These are phyloP conservation scores for Cladobotryum mycophilum DNA, from an alignment of 2,329 filamentous ascomycete species.

Conservation along the genomic window DNA sequence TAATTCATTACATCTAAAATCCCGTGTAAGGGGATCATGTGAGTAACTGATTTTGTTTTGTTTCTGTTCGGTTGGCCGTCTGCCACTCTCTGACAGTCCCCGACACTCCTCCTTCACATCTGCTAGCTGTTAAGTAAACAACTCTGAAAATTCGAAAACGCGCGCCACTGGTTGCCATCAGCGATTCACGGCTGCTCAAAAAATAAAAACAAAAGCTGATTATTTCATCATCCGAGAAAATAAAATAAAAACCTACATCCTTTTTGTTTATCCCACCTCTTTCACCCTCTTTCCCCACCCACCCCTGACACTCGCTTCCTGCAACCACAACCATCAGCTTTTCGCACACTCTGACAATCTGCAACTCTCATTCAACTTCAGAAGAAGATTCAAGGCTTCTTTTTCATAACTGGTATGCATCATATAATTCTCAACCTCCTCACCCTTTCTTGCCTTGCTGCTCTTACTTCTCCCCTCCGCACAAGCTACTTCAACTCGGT, in stretches of 20 bases:
- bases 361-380: no score
- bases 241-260: neutral
- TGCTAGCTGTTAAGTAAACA: slow-evolving; percentile 10
- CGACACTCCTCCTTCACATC: slow-evolving; percentile 1
- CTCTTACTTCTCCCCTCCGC: no score
- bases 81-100: neutral
- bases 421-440: no score
- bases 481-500: no score
- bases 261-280: neutral
- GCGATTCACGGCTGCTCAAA: slow-evolving; percentile 9
- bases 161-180: neutral
- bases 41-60: no score
- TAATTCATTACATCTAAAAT: no score
- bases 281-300: slow-evolving; percentile 3
- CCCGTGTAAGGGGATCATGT: no score
- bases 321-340: neutral
- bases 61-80: slow-evolving; percentile 1
- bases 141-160: neutral
- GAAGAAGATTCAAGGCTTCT: no score
- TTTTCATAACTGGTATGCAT: no score
- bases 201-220: neutral
- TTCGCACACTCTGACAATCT: neutral
- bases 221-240: neutral
- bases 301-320: slow-evolving; percentile 6
- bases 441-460: no score